Evolutionary conservation across 1,284 basidiomycete species (phyloP), one percentile per base, ranked within the genome.

Genomic region (Austroboletus novae-zelandiae): DNA sequence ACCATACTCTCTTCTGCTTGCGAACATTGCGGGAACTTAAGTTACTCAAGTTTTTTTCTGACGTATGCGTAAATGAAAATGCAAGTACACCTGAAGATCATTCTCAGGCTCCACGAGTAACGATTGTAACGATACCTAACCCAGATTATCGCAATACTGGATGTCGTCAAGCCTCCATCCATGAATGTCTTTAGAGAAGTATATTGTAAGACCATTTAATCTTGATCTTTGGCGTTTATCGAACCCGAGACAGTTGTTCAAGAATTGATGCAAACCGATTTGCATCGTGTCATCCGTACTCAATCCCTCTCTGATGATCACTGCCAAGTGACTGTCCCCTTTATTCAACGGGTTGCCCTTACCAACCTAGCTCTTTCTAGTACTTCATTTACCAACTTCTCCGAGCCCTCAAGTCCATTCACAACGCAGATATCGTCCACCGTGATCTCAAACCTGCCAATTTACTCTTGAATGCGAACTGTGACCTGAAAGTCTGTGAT

Each of bases 261-360:
- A 67, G 91, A 94, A 68, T 75, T 94, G 44, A 93, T 94, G 84
- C 92, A 95, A 67, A 93, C 89, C 2, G 91, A 94, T 65, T 74
- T 95, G 62, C 92, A 95, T 68, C 84, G 92, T 17, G 91, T 95
- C 52, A 93, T 95, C 64, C 80, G 92, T 41, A 94, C 90, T 2
- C 92, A 94, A 64, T 83, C 89, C 55, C 76, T 95, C 43, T 87
- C 85, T 29, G 91, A 95, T 64, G 94, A 97, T 70, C 94, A 94
- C 63, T 92, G 86, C 66, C 91, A 93, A 74, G 81, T 81, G 61
- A 54, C 17, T 52, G 67, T 48, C 35, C 40, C 40, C 36, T 37
- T 43, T 36, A 25, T 48, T 53, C n/a, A n/a, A 40, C 25, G 39
- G 18, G n/a, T 31, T 27, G 41, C 29, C 25, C 50, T 35, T 15